Conservation (phyloP, 495 filamentous ascomycete genomes). For the Lineolata rhizophorae region DNA sequence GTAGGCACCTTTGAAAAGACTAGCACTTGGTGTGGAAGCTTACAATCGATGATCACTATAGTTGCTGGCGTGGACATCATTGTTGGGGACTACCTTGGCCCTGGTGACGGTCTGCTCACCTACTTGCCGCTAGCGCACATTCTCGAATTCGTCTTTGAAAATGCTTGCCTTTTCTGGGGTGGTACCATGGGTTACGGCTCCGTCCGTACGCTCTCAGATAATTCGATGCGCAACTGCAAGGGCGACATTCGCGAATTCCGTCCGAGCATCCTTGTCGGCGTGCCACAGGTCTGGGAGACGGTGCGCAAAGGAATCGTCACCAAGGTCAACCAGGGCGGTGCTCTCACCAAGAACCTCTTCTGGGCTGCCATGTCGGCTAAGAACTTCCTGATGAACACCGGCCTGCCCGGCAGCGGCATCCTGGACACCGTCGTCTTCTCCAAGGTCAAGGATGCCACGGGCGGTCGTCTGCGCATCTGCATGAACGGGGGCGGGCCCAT, state of each 20-base stretch:
- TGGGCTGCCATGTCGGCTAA: slow-evolving; percentile 81
- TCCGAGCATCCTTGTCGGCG: slow-evolving; percentile 80
- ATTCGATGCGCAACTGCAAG: slow-evolving; percentile 76
- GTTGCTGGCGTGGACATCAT: slow-evolving; percentile 77
- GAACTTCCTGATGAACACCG: slow-evolving; percentile 48
- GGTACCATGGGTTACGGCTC: slow-evolving; percentile 95
- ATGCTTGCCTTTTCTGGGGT: slow-evolving; percentile 80
- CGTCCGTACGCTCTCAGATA: slow-evolving; percentile 76
- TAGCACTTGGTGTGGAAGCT: slow-evolving; percentile 25
- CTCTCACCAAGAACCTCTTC: slow-evolving; percentile 63
- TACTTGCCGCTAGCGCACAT: slow-evolving; percentile 93
- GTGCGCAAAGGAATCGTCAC: slow-evolving; percentile 92
- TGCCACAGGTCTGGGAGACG: slow-evolving; percentile 91
- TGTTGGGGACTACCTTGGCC: slow-evolving; percentile 63
- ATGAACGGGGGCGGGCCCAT: slow-evolving; percentile 23
- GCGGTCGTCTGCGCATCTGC: slow-evolving; percentile 19
- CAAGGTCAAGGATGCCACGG: slow-evolving; percentile 23
- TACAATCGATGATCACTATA: slow-evolving; percentile 15
- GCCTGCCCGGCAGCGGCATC: slow-evolving; percentile 46
- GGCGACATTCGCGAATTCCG: slow-evolving; percentile 90
- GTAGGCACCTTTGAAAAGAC: slow-evolving; percentile 61
- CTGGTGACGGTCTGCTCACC: slow-evolving; percentile 70
- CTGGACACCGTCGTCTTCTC: slow-evolving; percentile 23
- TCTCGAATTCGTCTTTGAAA: slow-evolving; percentile 94
- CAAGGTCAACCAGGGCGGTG: slow-evolving; percentile 58